These are phyloP conservation scores for Candida arabinofermentans DNA, from an alignment of 805 yeast genomes.

Conservation along the genomic window DNA sequence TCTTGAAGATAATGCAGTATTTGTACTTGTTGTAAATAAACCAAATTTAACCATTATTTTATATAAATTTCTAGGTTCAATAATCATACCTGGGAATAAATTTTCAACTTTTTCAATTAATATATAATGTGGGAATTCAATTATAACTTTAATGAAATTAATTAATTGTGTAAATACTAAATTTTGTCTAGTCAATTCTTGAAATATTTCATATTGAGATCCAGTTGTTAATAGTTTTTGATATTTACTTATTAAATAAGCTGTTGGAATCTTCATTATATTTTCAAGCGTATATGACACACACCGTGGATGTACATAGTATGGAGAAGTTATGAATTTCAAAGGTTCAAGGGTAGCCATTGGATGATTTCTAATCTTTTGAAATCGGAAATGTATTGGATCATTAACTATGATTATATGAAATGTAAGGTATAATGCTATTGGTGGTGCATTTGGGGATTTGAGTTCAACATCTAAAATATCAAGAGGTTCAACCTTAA, in stretches of 20 bases:
- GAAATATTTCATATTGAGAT: slow-evolving; percentile 12
- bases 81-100: slow-evolving; percentile 10
- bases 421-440: slow-evolving; percentile 12
- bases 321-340: slow-evolving; percentile 11
- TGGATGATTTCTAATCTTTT: slow-evolving; percentile 11
- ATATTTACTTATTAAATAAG: slow-evolving; percentile 11
- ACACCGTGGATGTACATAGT: slow-evolving; percentile 21
- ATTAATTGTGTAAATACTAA: slow-evolving; percentile 21
- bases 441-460: neutral
- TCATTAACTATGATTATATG: slow-evolving; percentile 24
- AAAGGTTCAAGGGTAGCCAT: slow-evolving; percentile 20
- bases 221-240: slow-evolving; percentile 13
- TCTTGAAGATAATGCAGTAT: slow-evolving; percentile 26
- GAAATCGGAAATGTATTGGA: slow-evolving; percentile 23
- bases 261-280: slow-evolving; percentile 13
- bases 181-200: slow-evolving; percentile 9
- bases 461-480: neutral
- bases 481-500: neutral
- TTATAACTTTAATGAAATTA: slow-evolving; percentile 25
- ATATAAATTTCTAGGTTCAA: slow-evolving; percentile 13
- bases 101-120: slow-evolving; percentile 14
- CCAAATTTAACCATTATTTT: slow-evolving; percentile 12
- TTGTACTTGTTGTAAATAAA: slow-evolving; percentile 16
- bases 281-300: slow-evolving; percentile 17
- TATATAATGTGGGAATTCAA: slow-evolving; percentile 30